Conservation (phyloP, 345 rosid species). For the Arabidopsis suecica region DNA sequence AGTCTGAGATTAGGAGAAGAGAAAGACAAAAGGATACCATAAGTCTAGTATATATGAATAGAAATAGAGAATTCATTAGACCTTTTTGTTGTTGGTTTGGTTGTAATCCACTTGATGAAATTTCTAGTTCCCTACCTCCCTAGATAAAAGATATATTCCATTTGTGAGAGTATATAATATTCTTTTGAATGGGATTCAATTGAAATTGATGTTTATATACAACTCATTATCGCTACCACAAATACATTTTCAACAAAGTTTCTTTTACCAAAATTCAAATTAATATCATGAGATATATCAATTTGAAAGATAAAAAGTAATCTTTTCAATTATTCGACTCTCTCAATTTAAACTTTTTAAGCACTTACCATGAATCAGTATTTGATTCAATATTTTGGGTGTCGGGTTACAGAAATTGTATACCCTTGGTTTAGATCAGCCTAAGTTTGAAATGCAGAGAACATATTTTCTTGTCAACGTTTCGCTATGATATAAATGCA, state of each 20-base stretch:
- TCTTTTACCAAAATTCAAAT: neutral
- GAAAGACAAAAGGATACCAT: conserved; percentile 26
- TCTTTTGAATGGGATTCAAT: conserved; percentile 11
- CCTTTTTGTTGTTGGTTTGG: conserved; percentile 45
- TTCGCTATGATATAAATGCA: neutral
- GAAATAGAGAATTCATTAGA: conserved; percentile 10
- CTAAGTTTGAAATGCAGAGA: neutral
- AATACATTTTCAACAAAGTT: neutral
- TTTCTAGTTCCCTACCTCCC: conserved; percentile 22
- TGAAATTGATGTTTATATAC: neutral
- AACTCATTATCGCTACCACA: neutral
- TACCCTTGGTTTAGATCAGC: neutral
- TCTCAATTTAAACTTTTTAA: neutral
- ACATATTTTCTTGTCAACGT: neutral
- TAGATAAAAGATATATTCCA: neutral
- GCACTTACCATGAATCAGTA: neutral
- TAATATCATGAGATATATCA: neutral
- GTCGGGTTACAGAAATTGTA: neutral
- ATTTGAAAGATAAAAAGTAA: neutral
- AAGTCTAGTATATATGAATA: neutral
- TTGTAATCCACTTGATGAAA: conserved; percentile 40
- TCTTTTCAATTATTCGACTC: neutral
- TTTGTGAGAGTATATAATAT: conserved; percentile 11
- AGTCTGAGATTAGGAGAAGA: conserved; percentile 21
- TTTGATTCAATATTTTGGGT: neutral